Evolutionary conservation across 495 filamentous ascomycete genomes (phyloP).

Genomic region (Penicillium simplicissimum): DNA sequence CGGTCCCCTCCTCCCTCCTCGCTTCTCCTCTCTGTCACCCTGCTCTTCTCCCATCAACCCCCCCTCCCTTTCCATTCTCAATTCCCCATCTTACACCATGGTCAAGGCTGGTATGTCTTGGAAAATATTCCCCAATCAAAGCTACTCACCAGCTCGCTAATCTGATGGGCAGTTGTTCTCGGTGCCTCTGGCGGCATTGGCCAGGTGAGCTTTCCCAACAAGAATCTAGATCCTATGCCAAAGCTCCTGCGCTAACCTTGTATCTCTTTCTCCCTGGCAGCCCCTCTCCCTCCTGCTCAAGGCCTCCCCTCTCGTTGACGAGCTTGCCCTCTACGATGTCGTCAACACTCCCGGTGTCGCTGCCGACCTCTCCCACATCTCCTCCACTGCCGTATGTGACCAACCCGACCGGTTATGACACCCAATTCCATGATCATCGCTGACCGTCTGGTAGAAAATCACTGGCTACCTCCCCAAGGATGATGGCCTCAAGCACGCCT

Average conservation of each 20-base stretch:
- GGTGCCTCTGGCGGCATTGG: conserved; percentile 98
- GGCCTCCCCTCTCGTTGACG: conserved; percentile 77
- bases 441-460: conserved; percentile 66
- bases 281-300: conserved; percentile 95
- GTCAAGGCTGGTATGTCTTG: conserved; percentile 77
- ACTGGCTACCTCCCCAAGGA: conserved; percentile 86
- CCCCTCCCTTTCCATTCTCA: background rate
- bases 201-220: conserved; percentile 60
- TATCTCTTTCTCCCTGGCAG: conserved; percentile 46
- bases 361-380: conserved; percentile 96
- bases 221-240: background rate
- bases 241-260: background rate
- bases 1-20: conserved; percentile 24
- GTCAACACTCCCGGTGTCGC: conserved; percentile 97
- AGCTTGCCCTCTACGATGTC: conserved; percentile 97
- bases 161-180: conserved; percentile 69
- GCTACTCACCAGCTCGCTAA: conserved; percentile 5
- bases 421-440: conserved; percentile 1
- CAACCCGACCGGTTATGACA: background rate
- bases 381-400: conserved; percentile 77
- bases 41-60: conserved; percentile 13
- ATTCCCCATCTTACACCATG: conserved; percentile 56
- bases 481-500: conserved; percentile 82
- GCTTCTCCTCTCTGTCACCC: conserved; percentile 16
- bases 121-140: background rate